Conservation (phyloP, 495 filamentous ascomycete genomes). For the Sporormia fimetaria region DNA sequence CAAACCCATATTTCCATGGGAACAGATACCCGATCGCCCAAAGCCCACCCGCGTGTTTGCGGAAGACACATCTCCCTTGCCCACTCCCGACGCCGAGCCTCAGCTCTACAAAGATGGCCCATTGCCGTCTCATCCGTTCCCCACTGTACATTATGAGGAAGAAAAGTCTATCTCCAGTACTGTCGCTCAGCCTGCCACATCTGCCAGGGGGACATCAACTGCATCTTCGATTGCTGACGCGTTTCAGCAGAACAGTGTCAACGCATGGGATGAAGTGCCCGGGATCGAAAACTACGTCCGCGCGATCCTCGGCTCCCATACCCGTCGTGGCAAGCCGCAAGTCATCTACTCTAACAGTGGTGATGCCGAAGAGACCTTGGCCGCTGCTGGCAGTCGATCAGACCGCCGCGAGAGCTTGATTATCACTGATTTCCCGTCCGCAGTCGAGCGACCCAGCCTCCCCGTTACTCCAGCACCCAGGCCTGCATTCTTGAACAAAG, state of each 20-base stretch:
- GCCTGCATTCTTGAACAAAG: slow-evolving; percentile 42
- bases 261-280: slow-evolving; percentile 82
- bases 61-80: slow-evolving; percentile 38
- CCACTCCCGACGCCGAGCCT: slow-evolving; percentile 19
- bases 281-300: slow-evolving; percentile 73
- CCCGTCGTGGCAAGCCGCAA: slow-evolving; percentile 43
- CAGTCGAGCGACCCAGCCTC: slow-evolving; percentile 73
- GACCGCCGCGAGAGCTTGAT: slow-evolving; percentile 44
- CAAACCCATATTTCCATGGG: slow-evolving; percentile 78
- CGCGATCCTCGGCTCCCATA: slow-evolving; percentile 52
- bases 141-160: slow-evolving; percentile 15
- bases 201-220: neutral
- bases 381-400: slow-evolving; percentile 11
- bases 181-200: neutral
- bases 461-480: slow-evolving; percentile 80
- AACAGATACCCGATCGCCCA: slow-evolving; percentile 41
- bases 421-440: slow-evolving; percentile 78
- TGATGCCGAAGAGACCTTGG: slow-evolving; percentile 11
- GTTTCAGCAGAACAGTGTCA: slow-evolving; percentile 47
- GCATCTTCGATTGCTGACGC: slow-evolving; percentile 30
- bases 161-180: neutral
- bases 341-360: slow-evolving; percentile 32
- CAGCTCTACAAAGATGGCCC: too few relatives aligned
- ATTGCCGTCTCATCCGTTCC: slow-evolving; percentile 5
- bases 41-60: slow-evolving; percentile 64